Percentiles rank a stretch among this genome's conserved stretches.
phyloP scores from a whole-genome alignment of 371 early-diverging fungal genomes.

The Rhizopus sp. region DNA sequence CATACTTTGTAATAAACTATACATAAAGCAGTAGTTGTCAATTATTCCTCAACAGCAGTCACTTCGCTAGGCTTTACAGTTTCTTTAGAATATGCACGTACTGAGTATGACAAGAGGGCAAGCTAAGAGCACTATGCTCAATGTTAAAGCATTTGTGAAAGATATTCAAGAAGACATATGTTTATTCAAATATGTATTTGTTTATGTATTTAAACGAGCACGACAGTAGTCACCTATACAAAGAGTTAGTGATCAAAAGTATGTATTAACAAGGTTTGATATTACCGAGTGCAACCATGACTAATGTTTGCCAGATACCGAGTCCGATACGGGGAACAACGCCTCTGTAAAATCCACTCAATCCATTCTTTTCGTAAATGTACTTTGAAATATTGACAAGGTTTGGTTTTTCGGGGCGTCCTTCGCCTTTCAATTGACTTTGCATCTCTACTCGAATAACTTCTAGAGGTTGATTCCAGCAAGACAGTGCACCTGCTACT shows the following conservation, averaged over 20 bases:
- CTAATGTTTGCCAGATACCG: slow-evolving; percentile 91
- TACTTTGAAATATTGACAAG: slow-evolving; percentile 82
- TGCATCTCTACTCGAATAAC: slow-evolving; percentile 98
- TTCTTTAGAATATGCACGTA: too few species aligned
- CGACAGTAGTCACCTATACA: slow-evolving; percentile 24
- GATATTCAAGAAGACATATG: background rate
- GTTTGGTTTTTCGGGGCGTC: slow-evolving; percentile 89
- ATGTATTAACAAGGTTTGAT: background rate
- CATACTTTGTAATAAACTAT: too few species aligned
- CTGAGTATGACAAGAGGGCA: too few species aligned
- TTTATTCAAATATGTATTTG: background rate
- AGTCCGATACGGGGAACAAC: slow-evolving; percentile 88
- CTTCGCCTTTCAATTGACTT: slow-evolving; percentile 78
- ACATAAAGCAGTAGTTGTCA: too few species aligned
- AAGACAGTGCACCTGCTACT: slow-evolving; percentile 87
- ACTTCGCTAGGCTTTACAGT: too few species aligned
- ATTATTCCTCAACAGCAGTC: too few species aligned
- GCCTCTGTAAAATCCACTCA: slow-evolving; percentile 92
- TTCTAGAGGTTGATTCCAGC: slow-evolving; percentile 97
- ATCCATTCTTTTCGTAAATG: slow-evolving; percentile 88
- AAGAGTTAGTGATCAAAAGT: background rate
- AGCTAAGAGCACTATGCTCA: too few species aligned
- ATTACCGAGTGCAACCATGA: slow-evolving; percentile 94
- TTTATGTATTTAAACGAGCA: slow-evolving; percentile 11
- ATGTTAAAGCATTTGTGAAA: background rate